These are phyloP conservation scores for Willaertia magna DNA, from an alignment of 208 protist species.

Conservation along the genomic window DNA sequence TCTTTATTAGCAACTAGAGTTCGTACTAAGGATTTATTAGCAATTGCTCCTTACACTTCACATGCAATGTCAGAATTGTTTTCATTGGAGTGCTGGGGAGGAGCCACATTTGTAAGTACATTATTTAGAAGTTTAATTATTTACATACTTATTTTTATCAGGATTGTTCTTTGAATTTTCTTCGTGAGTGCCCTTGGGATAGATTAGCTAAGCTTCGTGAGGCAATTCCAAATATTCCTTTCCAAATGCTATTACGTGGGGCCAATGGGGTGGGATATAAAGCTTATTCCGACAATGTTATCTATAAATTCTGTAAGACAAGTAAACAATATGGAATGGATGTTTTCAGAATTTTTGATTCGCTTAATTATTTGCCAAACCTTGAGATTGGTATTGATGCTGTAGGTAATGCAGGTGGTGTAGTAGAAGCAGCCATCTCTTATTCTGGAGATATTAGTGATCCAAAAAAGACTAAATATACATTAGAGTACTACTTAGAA, in stretches of 20 bases:
- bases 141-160: not conserved
- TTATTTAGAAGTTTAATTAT: not conserved
- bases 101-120: constrained; percentile 63
- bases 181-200: constrained; percentile 61
- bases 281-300: constrained; percentile 69
- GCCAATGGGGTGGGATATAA: constrained; percentile 78
- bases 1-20: constrained; percentile 70
- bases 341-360: constrained; percentile 79
- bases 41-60: constrained; percentile 34
- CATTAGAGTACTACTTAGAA: constrained; percentile 51
- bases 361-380: constrained; percentile 67
- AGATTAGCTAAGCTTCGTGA: constrained; percentile 35
- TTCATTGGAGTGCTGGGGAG: constrained; percentile 50
- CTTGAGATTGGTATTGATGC: constrained; percentile 41
- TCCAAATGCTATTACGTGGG: constrained; percentile 75
- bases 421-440: constrained; percentile 56
- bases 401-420: constrained; percentile 43
- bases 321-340: constrained; percentile 62
- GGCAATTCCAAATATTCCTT: constrained; percentile 64
- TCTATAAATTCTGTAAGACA: constrained; percentile 52
- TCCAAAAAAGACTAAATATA: constrained; percentile 38
- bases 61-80: constrained; percentile 11
- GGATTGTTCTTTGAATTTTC: constrained; percentile 47
- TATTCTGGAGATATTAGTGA: constrained; percentile 47
- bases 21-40: constrained; percentile 57